A percentile compares a stretch with the other conserved stretches of the same genome.
phyloP scores from a whole-genome alignment of 768 basidiomycete genomes.

The Suillus ampliporus region DNA sequence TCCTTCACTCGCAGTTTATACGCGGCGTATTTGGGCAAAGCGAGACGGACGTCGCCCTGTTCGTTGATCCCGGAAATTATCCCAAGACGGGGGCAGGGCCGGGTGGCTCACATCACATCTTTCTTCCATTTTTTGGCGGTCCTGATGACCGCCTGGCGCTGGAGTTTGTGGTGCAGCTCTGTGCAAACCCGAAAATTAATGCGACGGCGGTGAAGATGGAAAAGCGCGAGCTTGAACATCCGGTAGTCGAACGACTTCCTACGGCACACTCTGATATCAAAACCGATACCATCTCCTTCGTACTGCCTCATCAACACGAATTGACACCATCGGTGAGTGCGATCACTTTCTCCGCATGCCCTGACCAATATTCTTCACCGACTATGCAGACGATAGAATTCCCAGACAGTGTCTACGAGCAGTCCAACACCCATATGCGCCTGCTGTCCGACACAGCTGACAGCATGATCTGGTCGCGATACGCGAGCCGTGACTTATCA shows the following conservation, averaged over 20 bases:
- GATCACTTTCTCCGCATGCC: background rate
- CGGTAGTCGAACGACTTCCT: constrained; percentile 26
- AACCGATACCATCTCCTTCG: constrained; percentile 33
- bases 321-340: constrained; percentile 55
- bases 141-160: constrained; percentile 93
- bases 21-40: constrained; percentile 79
- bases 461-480: constrained; percentile 73
- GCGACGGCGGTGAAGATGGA: constrained; percentile 79
- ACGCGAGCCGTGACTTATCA: constrained; percentile 38
- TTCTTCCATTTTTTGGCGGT: constrained; percentile 93
- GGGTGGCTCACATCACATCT: constrained; percentile 60
- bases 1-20: constrained; percentile 82
- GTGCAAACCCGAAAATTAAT: constrained; percentile 60
- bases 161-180: constrained; percentile 79
- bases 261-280: constrained; percentile 31
- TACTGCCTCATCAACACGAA: constrained; percentile 26
- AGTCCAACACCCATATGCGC: constrained; percentile 63
- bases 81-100: too few relatives aligned
- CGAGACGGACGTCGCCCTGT: constrained; percentile 80
- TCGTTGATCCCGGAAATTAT: too few relatives aligned
- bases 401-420: constrained; percentile 76
- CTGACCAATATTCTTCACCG: background rate
- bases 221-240: constrained; percentile 40
- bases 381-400: constrained; percentile 41
- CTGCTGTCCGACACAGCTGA: constrained; percentile 88